phyloP scores from a whole-genome alignment of 345 rosid species.

The Camelina sativa region DNA sequence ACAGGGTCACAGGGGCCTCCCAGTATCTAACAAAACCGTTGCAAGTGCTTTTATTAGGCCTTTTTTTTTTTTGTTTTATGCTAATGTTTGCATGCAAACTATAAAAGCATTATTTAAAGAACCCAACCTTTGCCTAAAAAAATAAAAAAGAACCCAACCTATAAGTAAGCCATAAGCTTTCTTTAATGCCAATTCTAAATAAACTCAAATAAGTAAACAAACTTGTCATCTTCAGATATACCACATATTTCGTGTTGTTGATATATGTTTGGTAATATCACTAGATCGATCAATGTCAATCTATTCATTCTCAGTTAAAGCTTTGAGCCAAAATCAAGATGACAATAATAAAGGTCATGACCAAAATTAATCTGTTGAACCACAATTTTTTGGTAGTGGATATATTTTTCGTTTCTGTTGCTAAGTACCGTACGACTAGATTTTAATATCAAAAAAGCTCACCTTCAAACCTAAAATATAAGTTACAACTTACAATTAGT shows the following conservation, averaged over 20 bases:
- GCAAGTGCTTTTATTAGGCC: constrained; percentile 33
- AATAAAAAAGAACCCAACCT: constrained; percentile 7
- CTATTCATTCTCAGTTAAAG: not conserved
- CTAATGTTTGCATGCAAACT: not conserved
- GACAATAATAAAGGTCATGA: not conserved
- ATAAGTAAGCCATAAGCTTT: constrained; percentile 2
- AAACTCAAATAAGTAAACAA: constrained; percentile 3
- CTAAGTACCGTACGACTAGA: not conserved
- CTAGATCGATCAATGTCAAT: constrained; percentile 8
- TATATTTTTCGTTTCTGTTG: not conserved
- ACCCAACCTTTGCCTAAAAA: not conserved
- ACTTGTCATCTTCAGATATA: not conserved
- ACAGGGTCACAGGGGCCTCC: constrained; percentile 21
- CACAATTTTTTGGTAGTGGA: not conserved
- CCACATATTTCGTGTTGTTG: constrained; percentile 7
- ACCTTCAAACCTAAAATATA: not conserved
- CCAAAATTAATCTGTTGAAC: not conserved
- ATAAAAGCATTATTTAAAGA: constrained; percentile 18
- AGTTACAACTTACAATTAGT: not conserved
- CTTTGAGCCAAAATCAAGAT: not conserved
- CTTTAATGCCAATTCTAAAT: not conserved
- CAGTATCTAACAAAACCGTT: constrained; percentile 34
- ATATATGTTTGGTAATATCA: constrained; percentile 27
- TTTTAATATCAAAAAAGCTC: not conserved
- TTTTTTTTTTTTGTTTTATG: constrained; percentile 2